These are phyloP conservation scores for Phytophthora citrophthora DNA, from an alignment of 352 stramenopile genomes.

Conservation along the genomic window DNA sequence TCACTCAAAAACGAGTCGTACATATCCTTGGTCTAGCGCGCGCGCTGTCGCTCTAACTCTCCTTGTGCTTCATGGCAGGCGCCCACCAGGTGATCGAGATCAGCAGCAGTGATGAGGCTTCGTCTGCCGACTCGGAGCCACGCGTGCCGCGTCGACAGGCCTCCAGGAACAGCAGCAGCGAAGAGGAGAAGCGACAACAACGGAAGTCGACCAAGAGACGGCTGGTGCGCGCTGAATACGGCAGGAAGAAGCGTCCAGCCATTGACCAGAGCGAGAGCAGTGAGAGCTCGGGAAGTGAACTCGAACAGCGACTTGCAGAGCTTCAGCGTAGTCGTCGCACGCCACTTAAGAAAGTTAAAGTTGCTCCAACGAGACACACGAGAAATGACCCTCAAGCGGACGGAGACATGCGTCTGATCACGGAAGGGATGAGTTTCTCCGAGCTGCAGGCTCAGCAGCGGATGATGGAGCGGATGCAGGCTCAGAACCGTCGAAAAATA, in stretches of 20 bases:
- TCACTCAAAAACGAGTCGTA: background rate
- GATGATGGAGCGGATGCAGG: conserved; percentile 46
- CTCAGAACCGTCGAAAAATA: conserved; percentile 32
- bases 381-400: conserved; percentile 1
- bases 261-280: conserved; percentile 22
- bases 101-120: conserved; percentile 27
- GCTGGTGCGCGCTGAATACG: conserved; percentile 5
- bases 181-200: conserved; percentile 29
- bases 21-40: background rate
- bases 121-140: conserved; percentile 16
- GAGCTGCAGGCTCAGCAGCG: conserved; percentile 64
- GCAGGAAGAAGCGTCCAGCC: conserved; percentile 13
- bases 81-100: conserved; percentile 38
- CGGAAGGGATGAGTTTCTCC: conserved; percentile 48
- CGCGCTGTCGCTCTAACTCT: conserved; percentile 1
- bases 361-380: conserved; percentile 11
- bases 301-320: conserved; percentile 7
- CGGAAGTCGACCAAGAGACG: conserved; percentile 3
- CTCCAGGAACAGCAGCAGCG: conserved; percentile 4
- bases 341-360: conserved; percentile 17
- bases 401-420: conserved; percentile 33
- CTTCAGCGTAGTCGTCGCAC: conserved; percentile 3
- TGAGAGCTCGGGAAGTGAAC: conserved; percentile 18
- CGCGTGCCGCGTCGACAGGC: conserved; percentile 1
- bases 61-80: conserved; percentile 10